A percentile compares a stretch with the other conserved stretches of the same genome.
phyloP scores from a whole-genome alignment of 2,329 filamentous ascomycete genomes.

The Penicillium sp. region DNA sequence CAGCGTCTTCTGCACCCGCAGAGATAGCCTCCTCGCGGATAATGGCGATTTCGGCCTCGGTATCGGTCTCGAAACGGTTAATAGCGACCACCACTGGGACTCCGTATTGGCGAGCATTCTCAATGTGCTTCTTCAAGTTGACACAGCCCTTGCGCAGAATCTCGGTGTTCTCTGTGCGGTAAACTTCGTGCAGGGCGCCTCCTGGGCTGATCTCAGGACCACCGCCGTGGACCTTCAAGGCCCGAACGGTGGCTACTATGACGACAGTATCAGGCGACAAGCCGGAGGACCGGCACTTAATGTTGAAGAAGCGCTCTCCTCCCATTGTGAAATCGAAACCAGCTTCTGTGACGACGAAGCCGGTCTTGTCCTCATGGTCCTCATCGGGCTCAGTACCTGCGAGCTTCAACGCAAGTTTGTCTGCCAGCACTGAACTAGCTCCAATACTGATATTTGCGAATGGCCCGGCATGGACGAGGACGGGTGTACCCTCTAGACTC shows the following conservation, averaged over 20 bases:
- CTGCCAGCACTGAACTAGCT: constrained; percentile 91
- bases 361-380: constrained; percentile 78
- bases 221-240: constrained; percentile 95
- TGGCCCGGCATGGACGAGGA: constrained; percentile 95
- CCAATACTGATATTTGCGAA: constrained; percentile 99
- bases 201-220: constrained; percentile 92
- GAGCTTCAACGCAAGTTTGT: constrained; percentile 94
- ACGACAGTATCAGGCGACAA: constrained; percentile 92
- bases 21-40: constrained; percentile 89
- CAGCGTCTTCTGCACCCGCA: constrained; percentile 91
- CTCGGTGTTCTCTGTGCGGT: constrained; percentile 92
- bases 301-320: constrained; percentile 99
- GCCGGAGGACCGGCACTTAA: constrained; percentile 96
- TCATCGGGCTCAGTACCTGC: constrained; percentile 93
- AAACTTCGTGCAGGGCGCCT: constrained; percentile 81
- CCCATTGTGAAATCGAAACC: constrained; percentile 99
- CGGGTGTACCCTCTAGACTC: constrained; percentile 92
- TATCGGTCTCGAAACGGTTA: constrained; percentile 95
- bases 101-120: constrained; percentile 86
- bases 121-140: constrained; percentile 94
- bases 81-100: constrained; percentile 95
- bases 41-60: constrained; percentile 85
- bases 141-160: constrained; percentile 87
- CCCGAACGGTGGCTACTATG: constrained; percentile 92
- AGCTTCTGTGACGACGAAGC: constrained; percentile 94